A percentile compares a stretch with the other conserved stretches of the same genome.
These are phyloP conservation scores for Nemania bipapillata DNA, from an alignment of 2,329 filamentous ascomycete species.

Conservation along the genomic window DNA sequence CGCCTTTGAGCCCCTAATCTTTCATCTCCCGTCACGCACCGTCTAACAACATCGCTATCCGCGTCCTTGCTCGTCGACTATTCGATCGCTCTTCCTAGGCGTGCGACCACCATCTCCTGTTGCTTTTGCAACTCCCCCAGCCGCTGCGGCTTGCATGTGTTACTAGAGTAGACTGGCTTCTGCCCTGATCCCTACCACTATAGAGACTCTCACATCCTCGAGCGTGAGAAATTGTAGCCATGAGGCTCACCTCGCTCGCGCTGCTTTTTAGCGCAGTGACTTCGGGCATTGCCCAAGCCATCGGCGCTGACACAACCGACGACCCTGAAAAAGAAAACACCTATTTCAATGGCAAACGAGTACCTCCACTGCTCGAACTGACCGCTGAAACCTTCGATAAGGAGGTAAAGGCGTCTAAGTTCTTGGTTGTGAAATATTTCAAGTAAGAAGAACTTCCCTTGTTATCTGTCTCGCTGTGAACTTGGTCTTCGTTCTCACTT, in stretches of 20 bases:
- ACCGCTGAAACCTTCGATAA: constrained; percentile 67
- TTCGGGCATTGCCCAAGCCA: constrained; percentile 54
- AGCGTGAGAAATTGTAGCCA: constrained; percentile 46
- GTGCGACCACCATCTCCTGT: constrained; percentile 12
- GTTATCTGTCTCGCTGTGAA: not conserved
- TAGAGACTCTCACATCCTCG: constrained; percentile 7
- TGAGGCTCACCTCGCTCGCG: constrained; percentile 59
- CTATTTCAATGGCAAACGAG: constrained; percentile 72
- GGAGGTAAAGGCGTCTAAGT: constrained; percentile 65
- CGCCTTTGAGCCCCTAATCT: constrained; percentile 22
- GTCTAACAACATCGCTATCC: constrained; percentile 17
- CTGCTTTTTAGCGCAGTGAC: constrained; percentile 61
- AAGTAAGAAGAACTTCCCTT: constrained; percentile 61
- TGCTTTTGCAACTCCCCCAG: constrained; percentile 13
- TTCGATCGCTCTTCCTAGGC: constrained; percentile 11
- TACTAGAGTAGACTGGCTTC: constrained; percentile 19
- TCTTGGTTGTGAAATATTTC: constrained; percentile 71
- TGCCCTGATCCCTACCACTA: constrained; percentile 9
- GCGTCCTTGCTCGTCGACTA: constrained; percentile 4
- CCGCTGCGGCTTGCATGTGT: constrained; percentile 17
- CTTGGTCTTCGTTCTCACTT: not conserved
- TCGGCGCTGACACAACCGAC: constrained; percentile 54
- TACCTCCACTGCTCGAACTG: constrained; percentile 73
- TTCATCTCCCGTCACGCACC: constrained; percentile 32
- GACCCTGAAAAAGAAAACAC: constrained; percentile 59